Evolutionary conservation across 768 basidiomycete genomes (phyloP).

Genomic region (Mycena floridula): DNA sequence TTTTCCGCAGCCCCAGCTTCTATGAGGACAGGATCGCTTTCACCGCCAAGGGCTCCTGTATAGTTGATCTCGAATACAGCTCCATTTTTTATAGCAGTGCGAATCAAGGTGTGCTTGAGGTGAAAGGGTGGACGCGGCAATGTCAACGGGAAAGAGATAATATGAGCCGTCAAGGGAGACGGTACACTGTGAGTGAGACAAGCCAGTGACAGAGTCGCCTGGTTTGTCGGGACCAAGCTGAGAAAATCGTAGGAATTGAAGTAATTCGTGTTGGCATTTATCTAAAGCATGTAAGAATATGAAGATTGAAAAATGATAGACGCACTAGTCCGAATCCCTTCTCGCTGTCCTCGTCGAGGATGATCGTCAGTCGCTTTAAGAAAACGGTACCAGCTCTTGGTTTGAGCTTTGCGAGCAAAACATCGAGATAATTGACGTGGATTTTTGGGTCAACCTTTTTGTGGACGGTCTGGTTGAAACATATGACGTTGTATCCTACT

Average conservation of each 20-base stretch:
- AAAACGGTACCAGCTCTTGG: slow-evolving; percentile 54
- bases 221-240: slow-evolving; percentile 67
- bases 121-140: slow-evolving; percentile 74
- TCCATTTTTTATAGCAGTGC: slow-evolving; percentile 77
- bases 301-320: slow-evolving; percentile 2
- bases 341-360: slow-evolving; percentile 79
- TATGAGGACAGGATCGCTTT: slow-evolving; percentile 39
- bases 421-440: slow-evolving; percentile 59
- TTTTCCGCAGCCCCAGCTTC: slow-evolving; percentile 46
- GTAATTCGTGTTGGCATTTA: slow-evolving; percentile 57
- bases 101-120: slow-evolving; percentile 78
- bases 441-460: slow-evolving; percentile 68
- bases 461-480: slow-evolving; percentile 67
- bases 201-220: slow-evolving; percentile 66
- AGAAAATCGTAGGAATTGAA: slow-evolving; percentile 72
- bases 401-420: slow-evolving; percentile 53
- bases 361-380: slow-evolving; percentile 74
- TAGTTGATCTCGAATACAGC: slow-evolving; percentile 81
- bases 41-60: slow-evolving; percentile 64
- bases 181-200: slow-evolving; percentile 78
- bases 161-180: slow-evolving; percentile 70
- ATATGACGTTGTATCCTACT: slow-evolving; percentile 88
- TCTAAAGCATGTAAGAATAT: slow-evolving; percentile 32
- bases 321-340: slow-evolving; percentile 78
- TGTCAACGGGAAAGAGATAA: slow-evolving; percentile 76